Percentiles rank a stretch among this genome's conserved stretches.
These are phyloP conservation scores for Fusarium sp. DNA, from an alignment of 2,329 filamentous ascomycete genomes.

Conservation along the genomic window DNA sequence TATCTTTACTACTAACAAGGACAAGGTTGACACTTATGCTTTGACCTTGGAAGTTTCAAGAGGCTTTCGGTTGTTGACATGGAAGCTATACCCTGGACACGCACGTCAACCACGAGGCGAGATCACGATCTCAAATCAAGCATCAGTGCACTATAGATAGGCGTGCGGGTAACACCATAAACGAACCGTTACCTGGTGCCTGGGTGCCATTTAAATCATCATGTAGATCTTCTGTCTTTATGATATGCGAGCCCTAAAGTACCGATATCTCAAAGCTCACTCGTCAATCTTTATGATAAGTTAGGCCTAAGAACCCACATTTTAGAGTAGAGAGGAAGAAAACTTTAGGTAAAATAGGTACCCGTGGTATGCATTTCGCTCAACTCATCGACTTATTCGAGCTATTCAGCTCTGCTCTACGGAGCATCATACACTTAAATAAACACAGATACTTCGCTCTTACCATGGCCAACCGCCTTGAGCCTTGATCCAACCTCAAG, in stretches of 20 bases:
- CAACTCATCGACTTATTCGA: too few species aligned
- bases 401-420: too few species aligned
- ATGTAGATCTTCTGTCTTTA: too few species aligned
- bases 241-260: too few species aligned
- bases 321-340: too few species aligned
- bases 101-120: constrained; percentile 6
- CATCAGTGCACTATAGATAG: background rate
- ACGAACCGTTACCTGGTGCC: background rate
- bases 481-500: constrained; percentile 62
- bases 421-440: background rate
- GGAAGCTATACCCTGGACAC: constrained; percentile 17
- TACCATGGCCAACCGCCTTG: constrained; percentile 37
- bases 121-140: constrained; percentile 16
- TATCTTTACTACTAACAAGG: background rate
- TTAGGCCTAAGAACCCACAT: too few species aligned
- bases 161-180: background rate
- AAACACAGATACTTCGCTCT: constrained; percentile 30
- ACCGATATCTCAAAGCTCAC: too few species aligned
- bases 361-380: too few species aligned
- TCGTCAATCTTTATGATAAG: too few species aligned
- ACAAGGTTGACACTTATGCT: background rate
- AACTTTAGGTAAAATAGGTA: too few species aligned
- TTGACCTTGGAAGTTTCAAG: background rate
- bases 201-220: background rate
- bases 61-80: background rate